Evolutionary conservation across 2,329 filamentous ascomycete species (phyloP), one percentile per base, ranked within the genome.

Genomic region (Juglanconis juglandina): DNA sequence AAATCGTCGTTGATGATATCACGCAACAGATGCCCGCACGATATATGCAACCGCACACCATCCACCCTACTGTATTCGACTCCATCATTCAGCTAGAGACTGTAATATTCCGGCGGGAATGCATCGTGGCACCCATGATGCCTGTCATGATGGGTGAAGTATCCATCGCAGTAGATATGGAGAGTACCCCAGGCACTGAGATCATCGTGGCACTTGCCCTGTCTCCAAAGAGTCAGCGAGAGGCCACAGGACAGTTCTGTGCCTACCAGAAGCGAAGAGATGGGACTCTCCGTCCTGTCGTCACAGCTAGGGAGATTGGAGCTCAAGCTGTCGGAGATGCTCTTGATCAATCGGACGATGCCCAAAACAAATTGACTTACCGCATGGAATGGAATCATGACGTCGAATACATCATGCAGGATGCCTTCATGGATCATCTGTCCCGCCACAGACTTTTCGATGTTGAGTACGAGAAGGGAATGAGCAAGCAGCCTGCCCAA

Each of bases 351-450:
- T 52, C 56, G 13, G 54, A 42, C 33, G 11, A 37, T 3, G 46
- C 41, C 34, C 58, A 57, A 11, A 54, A 52, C n/a, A 65, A 63
- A 41, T 58, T 53, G 46, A 61, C 58, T 6, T 59, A 61, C 35
- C 56, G 49, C 11, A 49, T 65, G 11, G 53, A 54, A 4, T 65
- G 61, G 63, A 53, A 61, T 11, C 11, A 55, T 6, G 58, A 65
- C 35, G 58, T 52, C 4, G 61, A 65, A 14, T 52, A 24, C 2
- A 24, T 57, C 33, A 9, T 62, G 4, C 46, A 37, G 14, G 49
- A 54, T 51, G 47, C 13, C n/a, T 46, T 4, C 8, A 35, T 32
- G 17, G 30, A 24, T 46, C 50, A 24, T 24, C 24, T 24, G 1
- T 24, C 24, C 2, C 24, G 24, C 24, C 24, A 24, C 24, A 24